Conservation (phyloP, 805 yeast genomes). For the Hanseniaspora lachancei region DNA sequence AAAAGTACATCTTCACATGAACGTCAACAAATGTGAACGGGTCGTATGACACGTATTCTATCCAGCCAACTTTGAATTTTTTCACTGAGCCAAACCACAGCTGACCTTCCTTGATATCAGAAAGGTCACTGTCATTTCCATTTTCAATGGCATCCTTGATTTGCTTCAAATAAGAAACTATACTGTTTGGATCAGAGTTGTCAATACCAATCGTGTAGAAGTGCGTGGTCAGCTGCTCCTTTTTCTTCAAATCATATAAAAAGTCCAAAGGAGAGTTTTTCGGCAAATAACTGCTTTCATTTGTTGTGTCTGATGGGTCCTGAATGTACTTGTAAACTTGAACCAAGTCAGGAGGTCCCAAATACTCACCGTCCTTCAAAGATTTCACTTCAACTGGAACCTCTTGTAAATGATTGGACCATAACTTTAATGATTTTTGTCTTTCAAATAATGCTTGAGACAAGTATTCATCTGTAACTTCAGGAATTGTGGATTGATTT, state of each 20-base stretch:
- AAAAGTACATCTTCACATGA: slow-evolving; percentile 58
- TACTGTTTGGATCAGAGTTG: slow-evolving; percentile 60
- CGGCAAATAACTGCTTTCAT: neutral
- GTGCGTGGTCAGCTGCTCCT: slow-evolving; percentile 47
- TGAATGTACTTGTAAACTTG: slow-evolving; percentile 26
- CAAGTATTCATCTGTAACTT: slow-evolving; percentile 45
- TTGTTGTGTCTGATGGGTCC: slow-evolving; percentile 17
- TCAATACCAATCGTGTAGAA: slow-evolving; percentile 65
- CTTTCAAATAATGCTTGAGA: slow-evolving; percentile 54
- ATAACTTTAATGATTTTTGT: slow-evolving; percentile 31
- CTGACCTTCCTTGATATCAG: slow-evolving; percentile 33
- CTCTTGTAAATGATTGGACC: slow-evolving; percentile 35
- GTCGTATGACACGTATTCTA: slow-evolving; percentile 56
- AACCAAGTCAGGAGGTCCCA: slow-evolving; percentile 63
- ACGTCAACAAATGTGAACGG: slow-evolving; percentile 51
- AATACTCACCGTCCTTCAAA: neutral
- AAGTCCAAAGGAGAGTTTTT: neutral
- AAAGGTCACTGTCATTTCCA: neutral
- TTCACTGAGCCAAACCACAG: slow-evolving; percentile 70
- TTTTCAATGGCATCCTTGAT: slow-evolving; percentile 51
- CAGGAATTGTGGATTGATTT: slow-evolving; percentile 53
- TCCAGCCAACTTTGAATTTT: slow-evolving; percentile 56
- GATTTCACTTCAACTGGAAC: slow-evolving; percentile 29
- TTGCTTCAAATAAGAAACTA: slow-evolving; percentile 61
- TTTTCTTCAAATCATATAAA: slow-evolving; percentile 8